Evolutionary conservation across 306 rosid genomes (phyloP).

Genomic region (Prunus mongolica): DNA sequence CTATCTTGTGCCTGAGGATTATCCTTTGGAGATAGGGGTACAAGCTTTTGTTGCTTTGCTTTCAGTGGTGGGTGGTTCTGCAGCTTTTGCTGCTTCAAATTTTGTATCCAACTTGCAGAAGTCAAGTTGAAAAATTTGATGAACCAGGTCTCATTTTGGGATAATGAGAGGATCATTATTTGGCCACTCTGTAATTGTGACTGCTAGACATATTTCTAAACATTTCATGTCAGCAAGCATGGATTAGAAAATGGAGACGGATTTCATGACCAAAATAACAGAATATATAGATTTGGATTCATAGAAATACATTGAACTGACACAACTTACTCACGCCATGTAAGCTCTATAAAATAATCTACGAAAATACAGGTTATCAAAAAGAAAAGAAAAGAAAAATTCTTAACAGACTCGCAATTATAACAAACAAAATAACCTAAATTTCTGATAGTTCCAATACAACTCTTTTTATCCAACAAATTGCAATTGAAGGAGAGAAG

Average conservation of each 20-base stretch:
- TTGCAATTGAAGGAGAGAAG: background rate
- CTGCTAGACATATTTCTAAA: background rate
- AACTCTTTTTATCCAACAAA: constrained; percentile 14
- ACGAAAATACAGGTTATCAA: background rate
- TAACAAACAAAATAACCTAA: constrained; percentile 32
- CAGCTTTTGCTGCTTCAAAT: constrained; percentile 81
- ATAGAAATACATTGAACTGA: constrained; percentile 10
- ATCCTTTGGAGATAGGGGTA: constrained; percentile 44
- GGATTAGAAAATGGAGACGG: background rate
- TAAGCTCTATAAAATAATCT: constrained; percentile 14
- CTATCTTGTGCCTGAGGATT: constrained; percentile 80
- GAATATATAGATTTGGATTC: background rate
- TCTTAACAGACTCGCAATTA: constrained; percentile 33
- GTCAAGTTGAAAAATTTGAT: constrained; percentile 27
- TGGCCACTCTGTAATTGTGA: background rate
- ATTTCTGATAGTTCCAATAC: constrained; percentile 26
- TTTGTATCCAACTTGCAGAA: constrained; percentile 84
- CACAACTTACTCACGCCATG: constrained; percentile 12
- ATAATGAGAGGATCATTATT: background rate
- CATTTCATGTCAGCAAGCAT: background rate
- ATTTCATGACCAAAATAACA: background rate
- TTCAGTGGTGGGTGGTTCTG: constrained; percentile 65
- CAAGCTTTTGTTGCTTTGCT: constrained; percentile 56
- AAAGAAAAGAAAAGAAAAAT: constrained; percentile 2
- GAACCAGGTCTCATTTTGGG: background rate